Percentiles rank a stretch among this genome's conserved stretches.
Evolutionary conservation across 495 filamentous ascomycete genomes (phyloP).

Genomic region (Letharia lupina): DNA sequence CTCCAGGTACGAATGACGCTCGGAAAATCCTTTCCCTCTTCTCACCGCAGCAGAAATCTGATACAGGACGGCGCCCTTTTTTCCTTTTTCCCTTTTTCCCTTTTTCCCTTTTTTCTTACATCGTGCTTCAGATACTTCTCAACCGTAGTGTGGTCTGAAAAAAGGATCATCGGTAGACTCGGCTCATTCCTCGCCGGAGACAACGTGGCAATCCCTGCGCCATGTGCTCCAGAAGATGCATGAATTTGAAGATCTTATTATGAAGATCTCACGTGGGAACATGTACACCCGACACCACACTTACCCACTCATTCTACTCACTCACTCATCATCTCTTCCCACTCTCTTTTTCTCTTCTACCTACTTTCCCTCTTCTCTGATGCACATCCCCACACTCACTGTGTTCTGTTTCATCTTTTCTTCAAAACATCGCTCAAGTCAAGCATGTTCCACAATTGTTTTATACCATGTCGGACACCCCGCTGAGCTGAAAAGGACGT

Average conservation of each 20-base stretch:
- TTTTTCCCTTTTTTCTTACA: too few species aligned
- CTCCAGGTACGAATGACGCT: neutral
- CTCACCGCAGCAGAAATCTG: too few species aligned
- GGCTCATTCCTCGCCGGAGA: conserved; percentile 7
- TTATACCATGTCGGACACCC: neutral
- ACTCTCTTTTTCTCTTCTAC: neutral
- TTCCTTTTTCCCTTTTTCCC: too few species aligned
- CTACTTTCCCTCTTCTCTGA: neutral
- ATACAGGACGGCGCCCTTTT: neutral
- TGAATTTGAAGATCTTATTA: conserved; percentile 12
- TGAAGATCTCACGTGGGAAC: conserved; percentile 5
- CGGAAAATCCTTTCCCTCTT: too few species aligned
- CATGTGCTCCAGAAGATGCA: conserved; percentile 17
- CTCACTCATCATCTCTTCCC: neutral
- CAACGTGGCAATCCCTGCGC: conserved; percentile 21
- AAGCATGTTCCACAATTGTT: conserved; percentile 6
- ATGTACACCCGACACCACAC: conserved; percentile 5
- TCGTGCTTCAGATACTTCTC: neutral
- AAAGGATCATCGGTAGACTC: neutral
- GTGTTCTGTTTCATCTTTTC: neutral
- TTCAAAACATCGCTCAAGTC: neutral
- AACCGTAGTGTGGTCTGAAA: conserved; percentile 11
- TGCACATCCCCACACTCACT: neutral
- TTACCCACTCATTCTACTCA: neutral
- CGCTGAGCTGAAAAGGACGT: neutral